phyloP scores from a whole-genome alignment of 805 yeast genomes.

The Maudiozyma serrabonitensis region DNA sequence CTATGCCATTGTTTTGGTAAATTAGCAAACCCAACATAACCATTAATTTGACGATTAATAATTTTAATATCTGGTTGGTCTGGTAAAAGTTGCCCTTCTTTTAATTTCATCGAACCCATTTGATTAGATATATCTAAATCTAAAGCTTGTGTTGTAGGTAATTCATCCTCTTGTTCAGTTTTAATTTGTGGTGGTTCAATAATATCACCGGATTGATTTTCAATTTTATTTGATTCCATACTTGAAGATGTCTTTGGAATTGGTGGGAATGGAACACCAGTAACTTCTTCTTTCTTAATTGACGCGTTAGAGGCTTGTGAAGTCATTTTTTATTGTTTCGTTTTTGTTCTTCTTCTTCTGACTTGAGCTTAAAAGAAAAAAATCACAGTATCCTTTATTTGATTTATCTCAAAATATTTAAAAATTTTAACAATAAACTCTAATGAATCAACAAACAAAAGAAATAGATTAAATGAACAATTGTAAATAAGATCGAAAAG shows the following conservation, averaged over 20 bases:
- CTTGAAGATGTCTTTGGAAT: background rate
- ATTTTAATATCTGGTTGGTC: conserved; percentile 42
- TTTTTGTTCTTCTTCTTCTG: background rate
- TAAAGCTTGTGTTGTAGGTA: conserved; percentile 1
- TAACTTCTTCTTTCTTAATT: background rate
- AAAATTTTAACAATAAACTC: no score
- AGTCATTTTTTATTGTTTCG: background rate
- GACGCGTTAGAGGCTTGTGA: background rate
- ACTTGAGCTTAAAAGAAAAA: background rate
- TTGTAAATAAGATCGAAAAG: no score
- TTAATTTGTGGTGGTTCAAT: background rate
- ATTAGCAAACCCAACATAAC: conserved; percentile 95
- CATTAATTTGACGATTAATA: conserved; percentile 74
- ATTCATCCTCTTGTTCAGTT: background rate
- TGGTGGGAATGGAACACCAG: conserved; percentile 6
- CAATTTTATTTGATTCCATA: background rate
- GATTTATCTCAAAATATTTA: background rate
- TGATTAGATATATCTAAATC: background rate
- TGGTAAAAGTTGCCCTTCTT: conserved; percentile 23
- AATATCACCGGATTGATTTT: background rate
- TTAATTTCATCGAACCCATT: background rate
- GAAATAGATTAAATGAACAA: no score
- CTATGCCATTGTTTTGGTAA: conserved; percentile 98
- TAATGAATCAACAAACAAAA: no score
- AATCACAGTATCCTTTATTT: no score